Evolutionary conservation across 306 rosid genomes (phyloP).

Genomic region (Casuarina cunninghamiana): DNA sequence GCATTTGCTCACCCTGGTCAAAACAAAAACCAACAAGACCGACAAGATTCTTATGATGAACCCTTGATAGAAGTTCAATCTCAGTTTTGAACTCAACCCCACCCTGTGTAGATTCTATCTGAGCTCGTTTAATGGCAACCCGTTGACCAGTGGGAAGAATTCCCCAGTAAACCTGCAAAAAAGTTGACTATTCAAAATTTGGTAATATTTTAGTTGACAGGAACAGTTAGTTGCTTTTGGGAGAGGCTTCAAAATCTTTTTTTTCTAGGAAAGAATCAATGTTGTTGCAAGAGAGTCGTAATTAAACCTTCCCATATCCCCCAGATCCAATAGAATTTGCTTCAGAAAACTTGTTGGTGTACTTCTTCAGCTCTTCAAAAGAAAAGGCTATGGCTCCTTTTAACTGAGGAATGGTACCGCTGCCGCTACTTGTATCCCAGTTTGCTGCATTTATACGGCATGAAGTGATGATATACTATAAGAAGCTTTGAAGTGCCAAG

Average conservation of each 20-base stretch:
- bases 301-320: constrained; percentile 74
- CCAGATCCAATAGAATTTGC: constrained; percentile 56
- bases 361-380: constrained; percentile 63
- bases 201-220: not conserved
- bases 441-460: constrained; percentile 40
- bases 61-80: constrained; percentile 60
- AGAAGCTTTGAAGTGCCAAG: not conserved
- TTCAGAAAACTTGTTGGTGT: constrained; percentile 48
- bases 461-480: not conserved
- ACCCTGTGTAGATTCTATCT: constrained; percentile 38
- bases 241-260: not conserved
- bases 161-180: constrained; percentile 43
- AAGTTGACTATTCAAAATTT: not conserved
- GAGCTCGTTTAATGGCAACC: constrained; percentile 54
- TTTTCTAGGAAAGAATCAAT: not conserved
- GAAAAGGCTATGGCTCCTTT: constrained; percentile 69
- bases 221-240: not conserved
- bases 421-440: constrained; percentile 44
- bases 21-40: constrained; percentile 52
- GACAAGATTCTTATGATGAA: constrained; percentile 57
- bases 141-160: constrained; percentile 36
- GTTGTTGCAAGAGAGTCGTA: not conserved
- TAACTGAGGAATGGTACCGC: constrained; percentile 37
- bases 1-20: constrained; percentile 55
- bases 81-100: constrained; percentile 47